Evolutionary conservation across 192 early-diverging fungal genomes (phyloP), one percentile per base, ranked within the genome.

Genomic region (Chytriomyces hyalinus): DNA sequence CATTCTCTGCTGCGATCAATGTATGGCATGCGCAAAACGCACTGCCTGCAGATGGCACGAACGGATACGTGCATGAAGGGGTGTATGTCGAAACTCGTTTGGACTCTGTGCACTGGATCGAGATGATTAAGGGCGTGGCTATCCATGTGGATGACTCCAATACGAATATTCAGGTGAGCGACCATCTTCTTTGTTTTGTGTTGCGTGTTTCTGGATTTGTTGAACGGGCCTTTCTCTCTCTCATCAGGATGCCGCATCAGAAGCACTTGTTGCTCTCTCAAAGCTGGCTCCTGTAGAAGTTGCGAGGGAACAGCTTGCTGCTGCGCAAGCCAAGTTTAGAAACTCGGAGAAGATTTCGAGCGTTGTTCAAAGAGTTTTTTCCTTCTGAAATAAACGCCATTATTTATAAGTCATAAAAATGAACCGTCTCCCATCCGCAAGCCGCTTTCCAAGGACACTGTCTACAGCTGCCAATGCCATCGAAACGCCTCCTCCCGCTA

Each of bases 141-240:
- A 78, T 90, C n/a, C 89, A 90, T 67, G 80, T 89, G 66, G 89
- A 90, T 80, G 89, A 90, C 73, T 47, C 80, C 6, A 90, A 85
- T 67, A 11, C 44, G 22, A 36, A 61, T 3, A 68, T 90, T 24
- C 83, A 86, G 80, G 88, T 84, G n/a, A 26, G 63, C 20, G 1
- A 3, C 26, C 1, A 11, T 65, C 17, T 13, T 13, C 63, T 26
- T 26, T 15, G 11, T 4, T 65, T 26, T n/a, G 1, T 24, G 3
- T 65, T 65, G 13, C 3, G 13, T 65, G 13, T 65, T 65, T 65
- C 36, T 65, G 15, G 57, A 4, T 15, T 59, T 4, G 57, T 22
- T 59, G 15, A 15, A 3, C 3, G 57, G 15, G 20, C 15, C 3
- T 5, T n/a, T 59, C 20, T 59, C 11, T 9, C 11, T 9, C 36